These are phyloP conservation scores for Sapria himalayana DNA, from an alignment of 345 rosid genomes.

Conservation along the genomic window DNA sequence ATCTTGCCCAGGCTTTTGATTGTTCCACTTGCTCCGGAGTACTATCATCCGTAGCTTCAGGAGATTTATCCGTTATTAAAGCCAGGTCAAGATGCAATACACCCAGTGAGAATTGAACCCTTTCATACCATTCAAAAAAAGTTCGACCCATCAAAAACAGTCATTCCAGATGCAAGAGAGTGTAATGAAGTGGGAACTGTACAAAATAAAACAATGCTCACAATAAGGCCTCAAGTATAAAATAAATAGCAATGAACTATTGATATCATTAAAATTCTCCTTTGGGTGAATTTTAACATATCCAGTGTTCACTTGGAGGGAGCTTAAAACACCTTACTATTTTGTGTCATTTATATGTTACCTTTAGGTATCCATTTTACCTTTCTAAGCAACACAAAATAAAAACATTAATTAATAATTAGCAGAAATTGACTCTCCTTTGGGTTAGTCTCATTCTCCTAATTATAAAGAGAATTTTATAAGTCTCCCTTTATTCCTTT, in stretches of 20 bases:
- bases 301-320: neutral
- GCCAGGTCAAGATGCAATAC: neutral
- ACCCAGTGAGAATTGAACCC: neutral
- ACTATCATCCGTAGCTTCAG: no score
- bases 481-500: no score
- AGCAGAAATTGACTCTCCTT: neutral
- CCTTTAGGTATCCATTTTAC: neutral
- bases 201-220: neutral
- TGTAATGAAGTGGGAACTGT: neutral
- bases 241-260: neutral
- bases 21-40: neutral
- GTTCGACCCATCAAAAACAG: neutral
- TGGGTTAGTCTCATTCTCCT: neutral
- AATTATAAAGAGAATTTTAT: no score
- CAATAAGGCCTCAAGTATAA: neutral
- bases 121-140: neutral
- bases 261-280: neutral
- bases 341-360: no score
- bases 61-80: neutral
- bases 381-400: neutral
- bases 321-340: no score
- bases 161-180: neutral
- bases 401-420: neutral
- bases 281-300: neutral
- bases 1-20: no score